Evolutionary conservation across 805 yeast species (phyloP).

Genomic region (Brettanomyces naardenensis): DNA sequence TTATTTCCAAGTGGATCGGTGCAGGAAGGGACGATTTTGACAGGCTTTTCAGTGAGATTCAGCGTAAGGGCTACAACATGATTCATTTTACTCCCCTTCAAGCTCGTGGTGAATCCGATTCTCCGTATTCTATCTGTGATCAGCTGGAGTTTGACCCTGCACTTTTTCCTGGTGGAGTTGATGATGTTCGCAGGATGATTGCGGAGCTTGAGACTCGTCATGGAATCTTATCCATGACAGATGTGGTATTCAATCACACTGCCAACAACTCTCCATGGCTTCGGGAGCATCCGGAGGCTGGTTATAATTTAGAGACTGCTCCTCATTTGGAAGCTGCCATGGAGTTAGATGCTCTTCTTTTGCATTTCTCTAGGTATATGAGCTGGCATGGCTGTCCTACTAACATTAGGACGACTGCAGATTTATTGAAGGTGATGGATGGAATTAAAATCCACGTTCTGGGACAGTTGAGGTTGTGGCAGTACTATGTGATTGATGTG

Average conservation of each 20-base stretch:
- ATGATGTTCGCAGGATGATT: constrained; percentile 49
- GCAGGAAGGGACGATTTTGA: constrained; percentile 54
- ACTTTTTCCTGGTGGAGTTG: constrained; percentile 45
- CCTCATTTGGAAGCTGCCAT: constrained; percentile 84
- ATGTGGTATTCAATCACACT: constrained; percentile 91
- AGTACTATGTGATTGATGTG: constrained; percentile 71
- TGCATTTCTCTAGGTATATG: constrained; percentile 57
- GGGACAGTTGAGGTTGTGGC: constrained; percentile 70
- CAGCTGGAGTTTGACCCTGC: constrained; percentile 71
- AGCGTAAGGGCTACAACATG: constrained; percentile 85
- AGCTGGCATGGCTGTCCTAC: constrained; percentile 55
- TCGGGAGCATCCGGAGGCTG: constrained; percentile 79
- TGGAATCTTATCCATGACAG: constrained; percentile 73
- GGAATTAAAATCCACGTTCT: constrained; percentile 66
- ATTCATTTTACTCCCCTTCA: constrained; percentile 94
- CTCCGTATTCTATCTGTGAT: constrained; percentile 89
- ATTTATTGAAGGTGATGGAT: constrained; percentile 53
- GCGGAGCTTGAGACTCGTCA: constrained; percentile 37
- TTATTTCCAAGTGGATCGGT: constrained; percentile 91
- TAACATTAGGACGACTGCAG: constrained; percentile 39
- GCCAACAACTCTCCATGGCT: constrained; percentile 89
- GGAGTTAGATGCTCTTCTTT: constrained; percentile 65
- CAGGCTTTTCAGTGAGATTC: constrained; percentile 48
- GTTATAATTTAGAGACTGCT: constrained; percentile 79
- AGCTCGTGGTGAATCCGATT: constrained; percentile 78